Base-by-base conservation (phyloP, 108 stramenopile species). In the Pseudonitzschia pungens region DNA sequence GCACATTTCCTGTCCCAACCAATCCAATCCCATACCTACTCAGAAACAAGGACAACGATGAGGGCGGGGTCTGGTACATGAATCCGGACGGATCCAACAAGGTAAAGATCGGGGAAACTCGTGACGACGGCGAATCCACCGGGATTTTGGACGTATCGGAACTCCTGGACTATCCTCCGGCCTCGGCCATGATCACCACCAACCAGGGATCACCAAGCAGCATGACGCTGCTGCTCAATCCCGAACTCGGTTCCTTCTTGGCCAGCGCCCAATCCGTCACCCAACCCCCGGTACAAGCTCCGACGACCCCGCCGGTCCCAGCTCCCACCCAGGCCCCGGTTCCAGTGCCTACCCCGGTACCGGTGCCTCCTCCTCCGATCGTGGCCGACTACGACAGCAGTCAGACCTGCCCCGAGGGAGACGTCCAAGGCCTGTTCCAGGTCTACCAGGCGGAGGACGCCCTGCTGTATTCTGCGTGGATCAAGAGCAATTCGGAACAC, bases 51-150 rank as follows among this genome's bases (percentile, higher is more conserved):
- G 77, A 78, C 65, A 72, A 54, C 31, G 40, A n/a, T 4, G 40
- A 32, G 8, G 77, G 77, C 36, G 59, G 57, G 14, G 54, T 78
- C 63, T 62, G 26, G 22, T 54, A 32, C 21, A 73, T 78, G 70
- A 57, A 12, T 48, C 64, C 77, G 12, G 63, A 78, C 55, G 77
- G 77, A 26, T 67, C 14, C 32, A 65, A 48, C 2, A 63, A 57
- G 27, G 43, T 22, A 8, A 63, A 44, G 26, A 65, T 66, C 15
- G 63, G 58, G 1, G 52, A 41, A 21, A 73, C 54, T 14, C 36
- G n/a, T 18, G 24, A 50, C 36, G 70, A 62, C 5, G 29, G n/a
- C n/a, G 69, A 69, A 24, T 48, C 50, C 9, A 69, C 69, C 24
- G 69, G 69, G 22, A 32, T 69, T 10, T 4, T 69, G 26, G 69